Evolutionary conservation across 2,329 filamentous ascomycete genomes (phyloP).

Genomic region (Parastagonospora nodorum): DNA sequence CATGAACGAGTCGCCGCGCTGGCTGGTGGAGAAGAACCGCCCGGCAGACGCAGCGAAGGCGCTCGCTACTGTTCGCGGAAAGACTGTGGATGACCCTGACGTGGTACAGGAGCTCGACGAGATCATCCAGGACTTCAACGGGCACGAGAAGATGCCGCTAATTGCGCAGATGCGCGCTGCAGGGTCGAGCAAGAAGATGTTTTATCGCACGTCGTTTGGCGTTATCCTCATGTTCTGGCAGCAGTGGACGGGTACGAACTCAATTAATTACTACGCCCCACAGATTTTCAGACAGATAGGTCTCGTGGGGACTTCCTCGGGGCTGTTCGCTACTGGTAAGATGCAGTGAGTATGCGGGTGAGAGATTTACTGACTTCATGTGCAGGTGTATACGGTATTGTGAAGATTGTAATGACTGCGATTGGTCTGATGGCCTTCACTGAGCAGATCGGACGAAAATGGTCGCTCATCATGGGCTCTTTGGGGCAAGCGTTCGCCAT

Average conservation of each 20-base stretch:
- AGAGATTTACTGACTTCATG: too few species aligned
- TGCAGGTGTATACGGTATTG: conserved; percentile 51
- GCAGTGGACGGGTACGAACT: conserved; percentile 45
- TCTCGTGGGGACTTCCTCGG: conserved; percentile 43
- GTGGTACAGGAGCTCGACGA: conserved; percentile 51
- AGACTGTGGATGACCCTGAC: conserved; percentile 39
- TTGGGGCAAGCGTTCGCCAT: conserved; percentile 52
- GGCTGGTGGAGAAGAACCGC: conserved; percentile 59
- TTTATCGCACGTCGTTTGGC: conserved; percentile 50
- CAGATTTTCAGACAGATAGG: conserved; percentile 53
- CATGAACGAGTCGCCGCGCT: conserved; percentile 59
- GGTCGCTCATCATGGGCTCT: conserved; percentile 50
- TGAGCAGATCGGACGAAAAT: conserved; percentile 53
- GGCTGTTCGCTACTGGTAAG: conserved; percentile 49
- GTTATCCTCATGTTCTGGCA: conserved; percentile 53
- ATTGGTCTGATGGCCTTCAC: conserved; percentile 53
- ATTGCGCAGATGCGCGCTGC: conserved; percentile 46
- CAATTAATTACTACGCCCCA: conserved; percentile 51
- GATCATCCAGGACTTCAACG: conserved; percentile 49
- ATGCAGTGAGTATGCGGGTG: too few species aligned
- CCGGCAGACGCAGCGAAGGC: conserved; percentile 51
- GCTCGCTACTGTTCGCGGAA: conserved; percentile 47
- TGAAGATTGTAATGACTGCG: conserved; percentile 52
- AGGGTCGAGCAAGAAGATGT: conserved; percentile 44
- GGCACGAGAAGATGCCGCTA: conserved; percentile 50